Percentiles rank a stretch among this genome's conserved stretches.
Conservation (phyloP, 2,329 filamentous ascomycete species). For the Leptosphaerulina australis region DNA sequence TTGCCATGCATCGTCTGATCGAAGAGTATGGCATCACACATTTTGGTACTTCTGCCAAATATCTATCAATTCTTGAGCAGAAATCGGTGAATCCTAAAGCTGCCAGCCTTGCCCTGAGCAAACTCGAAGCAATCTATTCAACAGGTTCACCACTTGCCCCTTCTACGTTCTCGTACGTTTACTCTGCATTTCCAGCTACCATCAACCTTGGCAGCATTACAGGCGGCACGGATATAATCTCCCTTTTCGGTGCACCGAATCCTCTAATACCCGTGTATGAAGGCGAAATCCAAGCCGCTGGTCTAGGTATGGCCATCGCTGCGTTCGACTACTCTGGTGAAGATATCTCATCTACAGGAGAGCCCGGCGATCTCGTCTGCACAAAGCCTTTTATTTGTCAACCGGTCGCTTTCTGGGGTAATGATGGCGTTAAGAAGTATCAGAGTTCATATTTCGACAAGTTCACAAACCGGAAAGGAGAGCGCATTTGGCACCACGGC, state of each 20-base stretch:
- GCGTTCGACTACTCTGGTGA: conserved; percentile 61
- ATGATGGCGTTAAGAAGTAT: conserved; percentile 76
- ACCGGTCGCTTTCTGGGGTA: conserved; percentile 86
- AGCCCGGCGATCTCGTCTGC: conserved; percentile 88
- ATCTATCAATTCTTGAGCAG: conserved; percentile 88
- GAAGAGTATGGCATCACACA: conserved; percentile 84
- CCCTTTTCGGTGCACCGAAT: conserved; percentile 86
- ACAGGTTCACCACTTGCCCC: conserved; percentile 92
- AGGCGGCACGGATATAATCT: conserved; percentile 95
- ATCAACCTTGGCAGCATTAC: conserved; percentile 93
- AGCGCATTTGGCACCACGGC: conserved; percentile 86
- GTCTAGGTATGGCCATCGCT: conserved; percentile 58
- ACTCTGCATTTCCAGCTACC: conserved; percentile 76
- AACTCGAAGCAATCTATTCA: conserved; percentile 85
- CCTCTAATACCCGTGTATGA: conserved; percentile 57
- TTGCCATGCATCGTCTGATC: conserved; percentile 82
- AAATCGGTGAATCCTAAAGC: conserved; percentile 53
- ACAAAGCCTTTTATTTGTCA: conserved; percentile 86
- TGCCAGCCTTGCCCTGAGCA: conserved; percentile 58
- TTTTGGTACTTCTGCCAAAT: conserved; percentile 94
- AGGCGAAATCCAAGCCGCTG: conserved; percentile 58
- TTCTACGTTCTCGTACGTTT: conserved; percentile 90
- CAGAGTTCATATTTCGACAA: conserved; percentile 84
- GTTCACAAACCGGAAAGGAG: conserved; percentile 60
- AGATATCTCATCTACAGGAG: conserved; percentile 65